Conservation (phyloP, 106 monocot genomes). For the Platanthera zijinensis region DNA sequence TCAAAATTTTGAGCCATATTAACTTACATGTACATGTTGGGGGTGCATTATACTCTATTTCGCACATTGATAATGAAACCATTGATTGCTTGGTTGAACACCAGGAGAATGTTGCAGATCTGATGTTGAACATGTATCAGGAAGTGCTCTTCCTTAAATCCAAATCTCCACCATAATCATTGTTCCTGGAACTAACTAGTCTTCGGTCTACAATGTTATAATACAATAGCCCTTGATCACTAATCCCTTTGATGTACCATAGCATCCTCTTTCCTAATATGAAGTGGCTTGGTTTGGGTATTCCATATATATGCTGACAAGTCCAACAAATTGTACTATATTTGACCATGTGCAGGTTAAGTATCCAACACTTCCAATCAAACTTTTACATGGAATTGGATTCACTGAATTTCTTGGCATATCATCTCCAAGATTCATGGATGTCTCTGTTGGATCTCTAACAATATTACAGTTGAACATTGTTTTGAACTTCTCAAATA, state of each 20-base stretch:
- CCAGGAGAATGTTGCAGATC: neutral
- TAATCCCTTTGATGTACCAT: neutral
- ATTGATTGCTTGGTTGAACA: neutral
- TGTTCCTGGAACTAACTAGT: neutral
- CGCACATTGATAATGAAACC: neutral
- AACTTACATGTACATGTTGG: neutral
- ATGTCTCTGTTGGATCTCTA: neutral
- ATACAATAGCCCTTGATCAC: slow-evolving; percentile 1
- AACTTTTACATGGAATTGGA: neutral
- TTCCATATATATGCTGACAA: neutral
- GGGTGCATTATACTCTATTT: neutral
- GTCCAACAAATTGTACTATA: neutral
- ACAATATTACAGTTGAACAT: neutral
- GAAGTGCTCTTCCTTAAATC: neutral
- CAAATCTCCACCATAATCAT: neutral
- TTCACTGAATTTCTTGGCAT: neutral
- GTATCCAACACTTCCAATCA: slow-evolving; percentile 4
- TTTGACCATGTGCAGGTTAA: neutral
- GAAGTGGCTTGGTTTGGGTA: neutral
- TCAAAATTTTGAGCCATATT: slow-evolving; percentile 4
- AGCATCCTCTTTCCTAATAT: neutral
- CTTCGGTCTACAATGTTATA: neutral
- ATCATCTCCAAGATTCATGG: neutral
- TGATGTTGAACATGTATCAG: neutral
- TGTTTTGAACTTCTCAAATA: neutral